Evolutionary conservation across 768 basidiomycete genomes (phyloP).

Genomic region (Rhodotorula toruloides): DNA sequence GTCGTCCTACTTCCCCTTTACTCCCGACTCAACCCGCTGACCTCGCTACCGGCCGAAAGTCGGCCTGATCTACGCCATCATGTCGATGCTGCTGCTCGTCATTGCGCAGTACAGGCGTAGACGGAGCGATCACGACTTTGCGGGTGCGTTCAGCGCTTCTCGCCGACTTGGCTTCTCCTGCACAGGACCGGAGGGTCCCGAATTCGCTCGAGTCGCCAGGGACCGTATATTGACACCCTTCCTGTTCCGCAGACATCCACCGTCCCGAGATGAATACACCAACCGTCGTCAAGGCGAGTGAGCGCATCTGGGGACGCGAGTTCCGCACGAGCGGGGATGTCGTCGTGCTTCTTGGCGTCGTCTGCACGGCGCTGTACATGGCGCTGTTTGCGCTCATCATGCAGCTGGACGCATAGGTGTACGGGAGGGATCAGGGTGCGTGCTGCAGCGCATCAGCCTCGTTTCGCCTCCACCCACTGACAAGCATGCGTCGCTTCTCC

Average conservation of each 20-base stretch:
- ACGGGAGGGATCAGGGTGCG: too few species aligned
- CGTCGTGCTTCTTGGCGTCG: slow-evolving; percentile 54
- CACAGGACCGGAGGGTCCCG: background rate
- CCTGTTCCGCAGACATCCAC: background rate
- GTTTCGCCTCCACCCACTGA: too few species aligned
- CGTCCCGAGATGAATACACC: background rate
- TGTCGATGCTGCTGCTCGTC: slow-evolving; percentile 60
- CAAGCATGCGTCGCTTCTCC: too few species aligned
- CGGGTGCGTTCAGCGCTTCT: slow-evolving; percentile 50
- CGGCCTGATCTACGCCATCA: slow-evolving; percentile 45
- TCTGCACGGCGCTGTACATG: slow-evolving; percentile 64
- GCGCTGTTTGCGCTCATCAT: slow-evolving; percentile 62
- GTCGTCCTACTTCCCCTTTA: slow-evolving; percentile 41
- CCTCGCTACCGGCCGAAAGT: slow-evolving; percentile 41
- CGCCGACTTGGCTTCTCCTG: slow-evolving; percentile 48
- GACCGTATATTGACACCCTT: background rate
- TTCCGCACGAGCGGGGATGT: slow-evolving; percentile 78
- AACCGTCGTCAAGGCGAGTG: slow-evolving; percentile 47
- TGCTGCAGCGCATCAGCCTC: too few species aligned
- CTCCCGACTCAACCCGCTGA: background rate
- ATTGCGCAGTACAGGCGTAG: slow-evolving; percentile 60
- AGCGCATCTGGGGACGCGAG: slow-evolving; percentile 65
- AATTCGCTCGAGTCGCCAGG: background rate
- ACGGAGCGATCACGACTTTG: slow-evolving; percentile 69
- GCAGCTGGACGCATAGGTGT: too few species aligned